Conservation (phyloP, 2,329 filamentous ascomycete genomes). For the Phaeosphaeria sp. region DNA sequence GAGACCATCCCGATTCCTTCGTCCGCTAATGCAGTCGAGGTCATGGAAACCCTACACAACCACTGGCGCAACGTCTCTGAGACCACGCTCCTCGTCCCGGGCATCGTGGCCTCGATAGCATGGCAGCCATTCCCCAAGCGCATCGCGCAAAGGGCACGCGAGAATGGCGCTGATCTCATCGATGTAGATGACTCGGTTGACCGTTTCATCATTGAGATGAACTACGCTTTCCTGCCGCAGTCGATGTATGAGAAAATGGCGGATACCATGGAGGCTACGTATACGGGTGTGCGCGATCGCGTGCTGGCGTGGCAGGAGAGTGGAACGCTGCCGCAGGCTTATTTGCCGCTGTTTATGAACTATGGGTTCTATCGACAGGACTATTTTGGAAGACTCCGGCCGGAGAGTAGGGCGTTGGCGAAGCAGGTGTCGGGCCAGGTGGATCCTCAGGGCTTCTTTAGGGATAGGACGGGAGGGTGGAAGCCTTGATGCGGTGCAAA, state of each 20-base stretch:
- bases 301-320: slow-evolving; percentile 47
- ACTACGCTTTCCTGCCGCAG: slow-evolving; percentile 49
- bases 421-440: slow-evolving; percentile 47
- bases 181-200: slow-evolving; percentile 49
- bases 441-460: slow-evolving; percentile 51
- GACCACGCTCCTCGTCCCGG: slow-evolving; percentile 33
- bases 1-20: slow-evolving; percentile 42
- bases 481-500: slow-evolving; percentile 30
- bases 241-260: slow-evolving; percentile 50
- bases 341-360: slow-evolving; percentile 57
- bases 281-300: slow-evolving; percentile 46
- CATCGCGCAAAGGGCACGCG: slow-evolving; percentile 31
- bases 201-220: slow-evolving; percentile 55
- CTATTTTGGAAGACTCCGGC: slow-evolving; percentile 52
- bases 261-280: slow-evolving; percentile 47
- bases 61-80: slow-evolving; percentile 39
- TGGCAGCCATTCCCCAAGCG: slow-evolving; percentile 44
- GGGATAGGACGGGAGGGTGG: slow-evolving; percentile 52
- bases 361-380: slow-evolving; percentile 55
- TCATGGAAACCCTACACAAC: slow-evolving; percentile 37
- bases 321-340: slow-evolving; percentile 50
- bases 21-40: slow-evolving; percentile 22
- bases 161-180: slow-evolving; percentile 43
- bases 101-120: slow-evolving; percentile 42
- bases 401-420: slow-evolving; percentile 41